These are phyloP conservation scores for Leptodermis oblonga DNA, from an alignment of 257 asterid species.

Conservation along the genomic window DNA sequence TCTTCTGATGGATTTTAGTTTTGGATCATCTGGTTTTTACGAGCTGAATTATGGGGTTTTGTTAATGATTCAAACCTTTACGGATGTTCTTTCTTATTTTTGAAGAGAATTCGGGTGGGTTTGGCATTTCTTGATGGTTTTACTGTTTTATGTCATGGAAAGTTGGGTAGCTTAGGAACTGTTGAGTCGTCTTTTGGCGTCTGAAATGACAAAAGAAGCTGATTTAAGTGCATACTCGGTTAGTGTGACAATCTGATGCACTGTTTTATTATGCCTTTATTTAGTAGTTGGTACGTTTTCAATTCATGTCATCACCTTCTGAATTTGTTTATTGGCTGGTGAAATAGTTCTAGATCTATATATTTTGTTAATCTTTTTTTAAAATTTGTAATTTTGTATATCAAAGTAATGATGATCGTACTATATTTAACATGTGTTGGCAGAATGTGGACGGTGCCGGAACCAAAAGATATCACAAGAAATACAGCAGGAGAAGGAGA, in stretches of 20 bases:
- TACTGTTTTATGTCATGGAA: neutral
- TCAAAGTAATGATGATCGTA: constrained; percentile 6
- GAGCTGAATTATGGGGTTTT: neutral
- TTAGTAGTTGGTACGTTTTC: neutral
- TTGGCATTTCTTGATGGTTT: constrained; percentile 1
- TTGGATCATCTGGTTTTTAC: neutral
- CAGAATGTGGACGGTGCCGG: constrained; percentile 69
- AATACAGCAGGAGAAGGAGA: constrained; percentile 64
- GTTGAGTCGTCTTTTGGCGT: neutral
- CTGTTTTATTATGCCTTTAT: neutral
- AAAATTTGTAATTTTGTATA: neutral
- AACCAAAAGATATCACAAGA: constrained; percentile 55
- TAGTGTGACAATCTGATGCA: neutral
- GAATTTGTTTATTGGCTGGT: constrained; percentile 11
- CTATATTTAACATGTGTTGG: neutral
- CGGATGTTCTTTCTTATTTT: neutral
- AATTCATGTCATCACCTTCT: constrained; percentile 3
- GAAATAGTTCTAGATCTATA: constrained; percentile 37
- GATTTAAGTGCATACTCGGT: neutral
- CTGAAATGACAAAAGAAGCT: neutral
- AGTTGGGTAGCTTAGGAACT: neutral
- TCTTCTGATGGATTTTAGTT: neutral
- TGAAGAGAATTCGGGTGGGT: neutral
- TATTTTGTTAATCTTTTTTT: neutral
- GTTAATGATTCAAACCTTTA: neutral